phyloP scores from a whole-genome alignment of 2,329 filamentous ascomycete species.

The Talaromyces islandicus region DNA sequence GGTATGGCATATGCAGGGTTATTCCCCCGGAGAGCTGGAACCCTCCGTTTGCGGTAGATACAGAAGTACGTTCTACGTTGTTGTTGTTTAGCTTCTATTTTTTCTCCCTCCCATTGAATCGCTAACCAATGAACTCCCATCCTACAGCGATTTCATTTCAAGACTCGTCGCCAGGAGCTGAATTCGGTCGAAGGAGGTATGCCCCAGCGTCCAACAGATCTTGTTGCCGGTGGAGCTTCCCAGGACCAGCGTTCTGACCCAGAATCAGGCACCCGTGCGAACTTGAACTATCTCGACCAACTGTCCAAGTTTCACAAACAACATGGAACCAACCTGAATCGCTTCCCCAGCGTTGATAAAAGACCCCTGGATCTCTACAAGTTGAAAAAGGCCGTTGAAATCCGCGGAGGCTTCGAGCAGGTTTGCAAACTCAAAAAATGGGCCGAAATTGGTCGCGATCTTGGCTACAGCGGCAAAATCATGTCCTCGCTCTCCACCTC shows the following conservation, averaged over 20 bases:
- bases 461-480: conserved; percentile 98
- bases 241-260: conserved; percentile 32
- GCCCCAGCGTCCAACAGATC: conserved; percentile 23
- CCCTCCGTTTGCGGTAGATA: conserved; percentile 91
- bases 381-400: conserved; percentile 93
- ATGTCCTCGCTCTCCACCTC: conserved; percentile 98
- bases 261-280: conserved; percentile 75
- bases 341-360: conserved; percentile 95
- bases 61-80: conserved; percentile 61
- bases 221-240: conserved; percentile 24
- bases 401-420: conserved; percentile 87
- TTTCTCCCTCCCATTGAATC: background rate
- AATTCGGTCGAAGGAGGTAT: conserved; percentile 97
- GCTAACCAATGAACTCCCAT: conserved; percentile 21
- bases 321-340: conserved; percentile 86
- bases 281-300: conserved; percentile 92
- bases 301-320: conserved; percentile 96
- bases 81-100: no score
- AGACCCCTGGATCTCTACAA: conserved; percentile 92
- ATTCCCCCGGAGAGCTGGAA: conserved; percentile 93
- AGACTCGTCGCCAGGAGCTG: conserved; percentile 89
- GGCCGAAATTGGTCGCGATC: conserved; percentile 93
- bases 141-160: conserved; percentile 84
- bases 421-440: conserved; percentile 98
- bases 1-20: conserved; percentile 92